Percentiles rank a stretch among this genome's conserved stretches.
phyloP scores from a whole-genome alignment of 805 yeast species.

The Candida odintsovae region DNA sequence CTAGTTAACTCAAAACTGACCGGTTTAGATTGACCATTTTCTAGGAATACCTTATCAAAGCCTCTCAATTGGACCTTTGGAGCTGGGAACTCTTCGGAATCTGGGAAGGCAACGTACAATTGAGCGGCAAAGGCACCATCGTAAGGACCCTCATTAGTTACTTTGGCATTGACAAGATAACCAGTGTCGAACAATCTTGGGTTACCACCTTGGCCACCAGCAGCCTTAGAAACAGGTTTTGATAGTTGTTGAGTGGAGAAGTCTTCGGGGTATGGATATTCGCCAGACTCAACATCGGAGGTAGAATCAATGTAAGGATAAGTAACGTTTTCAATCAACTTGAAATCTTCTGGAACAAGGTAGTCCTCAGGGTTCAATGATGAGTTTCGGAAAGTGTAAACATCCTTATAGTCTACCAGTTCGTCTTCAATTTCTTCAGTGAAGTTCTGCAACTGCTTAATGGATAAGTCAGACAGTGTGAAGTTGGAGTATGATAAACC shows the following conservation, averaged over 20 bases:
- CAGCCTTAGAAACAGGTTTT: slow-evolving; percentile 21
- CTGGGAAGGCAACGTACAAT: slow-evolving; percentile 45
- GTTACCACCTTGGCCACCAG: slow-evolving; percentile 51
- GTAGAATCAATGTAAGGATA: slow-evolving; percentile 39
- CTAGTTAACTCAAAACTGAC: slow-evolving; percentile 39
- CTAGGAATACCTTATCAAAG: slow-evolving; percentile 43
- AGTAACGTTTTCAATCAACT: slow-evolving; percentile 41
- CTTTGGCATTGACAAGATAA: slow-evolving; percentile 37
- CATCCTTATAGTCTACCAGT: slow-evolving; percentile 36
- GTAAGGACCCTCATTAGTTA: slow-evolving; percentile 40
- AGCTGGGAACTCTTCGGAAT: slow-evolving; percentile 28
- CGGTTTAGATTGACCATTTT: slow-evolving; percentile 29
- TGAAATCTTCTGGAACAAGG: slow-evolving; percentile 40
- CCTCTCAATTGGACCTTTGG: slow-evolving; percentile 52
- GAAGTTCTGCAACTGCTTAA: slow-evolving; percentile 33
- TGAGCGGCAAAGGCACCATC: slow-evolving; percentile 46
- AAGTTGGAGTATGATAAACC: slow-evolving; percentile 51
- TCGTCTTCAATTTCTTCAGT: slow-evolving; percentile 31
- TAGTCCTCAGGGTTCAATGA: slow-evolving; percentile 45
- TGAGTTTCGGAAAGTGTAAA: slow-evolving; percentile 31
- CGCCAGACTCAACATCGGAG: slow-evolving; percentile 11
- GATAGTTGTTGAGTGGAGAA: slow-evolving; percentile 22
- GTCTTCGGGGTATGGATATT: slow-evolving; percentile 26
- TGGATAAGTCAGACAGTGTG: slow-evolving; percentile 28
- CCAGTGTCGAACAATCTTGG: slow-evolving; percentile 49